Conservation (phyloP, 306 rosid species). For the Argentina anserina region DNA sequence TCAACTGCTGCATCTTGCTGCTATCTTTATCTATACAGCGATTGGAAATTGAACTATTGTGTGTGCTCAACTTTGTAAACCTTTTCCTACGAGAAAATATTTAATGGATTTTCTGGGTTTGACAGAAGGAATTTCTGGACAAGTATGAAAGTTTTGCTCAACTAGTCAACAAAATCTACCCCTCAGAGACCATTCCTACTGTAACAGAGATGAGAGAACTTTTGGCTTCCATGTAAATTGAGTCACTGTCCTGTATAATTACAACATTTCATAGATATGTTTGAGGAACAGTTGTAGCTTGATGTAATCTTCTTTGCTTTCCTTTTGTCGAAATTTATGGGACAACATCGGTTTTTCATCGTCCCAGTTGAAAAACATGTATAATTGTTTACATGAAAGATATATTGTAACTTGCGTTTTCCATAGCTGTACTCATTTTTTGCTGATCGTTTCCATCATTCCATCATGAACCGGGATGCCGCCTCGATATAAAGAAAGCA, state of each 20-base stretch:
- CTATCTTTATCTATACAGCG: neutral
- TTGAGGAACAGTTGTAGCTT: constrained; percentile 14
- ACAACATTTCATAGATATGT: constrained; percentile 19
- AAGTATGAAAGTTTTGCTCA: constrained; percentile 84
- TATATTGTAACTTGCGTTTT: neutral
- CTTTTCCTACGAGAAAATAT: neutral
- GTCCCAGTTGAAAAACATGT: neutral
- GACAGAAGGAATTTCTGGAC: constrained; percentile 89
- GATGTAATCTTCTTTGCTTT: constrained; percentile 3
- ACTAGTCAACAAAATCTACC: constrained; percentile 82
- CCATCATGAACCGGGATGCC: too few relatives aligned
- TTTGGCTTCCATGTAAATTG: constrained; percentile 60
- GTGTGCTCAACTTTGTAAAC: too few relatives aligned
- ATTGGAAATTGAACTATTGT: too few relatives aligned
- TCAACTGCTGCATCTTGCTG: neutral
- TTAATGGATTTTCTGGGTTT: constrained; percentile 30
- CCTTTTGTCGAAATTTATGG: neutral
- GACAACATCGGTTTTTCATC: too few relatives aligned
- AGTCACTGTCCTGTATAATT: constrained; percentile 15
- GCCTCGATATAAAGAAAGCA: too few relatives aligned
- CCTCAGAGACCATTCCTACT: constrained; percentile 55
- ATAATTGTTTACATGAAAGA: neutral
- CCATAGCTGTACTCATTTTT: too few relatives aligned
- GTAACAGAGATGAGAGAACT: constrained; percentile 67
- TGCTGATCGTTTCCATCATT: neutral